phyloP scores from a whole-genome alignment of 1,284 basidiomycete genomes.

The Pterulicium gracile region DNA sequence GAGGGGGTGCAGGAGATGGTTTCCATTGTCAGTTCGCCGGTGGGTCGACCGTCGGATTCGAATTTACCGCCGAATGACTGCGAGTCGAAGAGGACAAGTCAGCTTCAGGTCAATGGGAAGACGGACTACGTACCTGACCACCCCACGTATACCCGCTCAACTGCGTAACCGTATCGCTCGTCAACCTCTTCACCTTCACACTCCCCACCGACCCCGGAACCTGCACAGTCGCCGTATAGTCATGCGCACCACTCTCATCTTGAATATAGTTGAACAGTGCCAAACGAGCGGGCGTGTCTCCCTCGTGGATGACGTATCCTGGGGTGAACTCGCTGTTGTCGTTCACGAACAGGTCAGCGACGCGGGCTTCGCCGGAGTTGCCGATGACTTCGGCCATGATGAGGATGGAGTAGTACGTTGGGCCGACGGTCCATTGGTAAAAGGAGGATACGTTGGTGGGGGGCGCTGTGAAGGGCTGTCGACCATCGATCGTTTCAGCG shows the following conservation, averaged over 20 bases:
- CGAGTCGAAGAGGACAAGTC: neutral
- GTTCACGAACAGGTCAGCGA: constrained; percentile 50
- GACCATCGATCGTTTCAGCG: constrained; percentile 1
- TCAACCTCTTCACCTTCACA: neutral
- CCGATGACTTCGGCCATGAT: constrained; percentile 62
- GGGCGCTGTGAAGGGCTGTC: constrained; percentile 27
- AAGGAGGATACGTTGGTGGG: constrained; percentile 49
- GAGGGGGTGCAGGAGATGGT: constrained; percentile 31
- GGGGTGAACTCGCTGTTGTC: constrained; percentile 45
- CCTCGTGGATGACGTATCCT: constrained; percentile 65
- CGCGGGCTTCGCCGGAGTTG: constrained; percentile 40
- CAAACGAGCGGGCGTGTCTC: constrained; percentile 41
- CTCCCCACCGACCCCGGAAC: neutral
- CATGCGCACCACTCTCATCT: constrained; percentile 39
- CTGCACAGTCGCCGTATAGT: constrained; percentile 26
- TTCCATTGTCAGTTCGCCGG: constrained; percentile 34
- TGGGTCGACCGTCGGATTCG: constrained; percentile 51
- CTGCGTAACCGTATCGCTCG: constrained; percentile 26
- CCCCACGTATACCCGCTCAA: constrained; percentile 70
- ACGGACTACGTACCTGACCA: constrained; percentile 28
- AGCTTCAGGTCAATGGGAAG: constrained; percentile 6
- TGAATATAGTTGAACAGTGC: constrained; percentile 62
- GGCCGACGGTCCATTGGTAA: constrained; percentile 52
- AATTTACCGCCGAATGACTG: constrained; percentile 64
- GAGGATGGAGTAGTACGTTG: constrained; percentile 61